Evolutionary conservation across 345 rosid species (phyloP).

Genomic region (Ricinus communis): DNA sequence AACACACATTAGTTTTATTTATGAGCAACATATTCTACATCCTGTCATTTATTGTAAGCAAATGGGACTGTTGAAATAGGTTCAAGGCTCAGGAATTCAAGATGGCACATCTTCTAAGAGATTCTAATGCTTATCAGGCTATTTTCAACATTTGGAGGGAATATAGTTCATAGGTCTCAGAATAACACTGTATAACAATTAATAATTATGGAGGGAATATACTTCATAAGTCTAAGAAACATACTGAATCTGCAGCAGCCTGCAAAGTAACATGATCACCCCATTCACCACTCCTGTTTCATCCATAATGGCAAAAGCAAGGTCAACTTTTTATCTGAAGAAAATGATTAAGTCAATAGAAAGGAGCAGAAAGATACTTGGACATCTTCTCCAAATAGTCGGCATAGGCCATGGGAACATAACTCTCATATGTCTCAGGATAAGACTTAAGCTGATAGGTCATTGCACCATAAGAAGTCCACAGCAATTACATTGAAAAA

Average conservation of each 20-base stretch:
- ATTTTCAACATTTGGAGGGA: too few relatives aligned
- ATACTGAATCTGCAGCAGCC: slow-evolving; percentile 78
- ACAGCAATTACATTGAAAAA: neutral
- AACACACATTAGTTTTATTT: neutral
- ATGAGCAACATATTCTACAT: neutral
- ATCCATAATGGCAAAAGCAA: slow-evolving; percentile 22
- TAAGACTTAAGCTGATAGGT: slow-evolving; percentile 59
- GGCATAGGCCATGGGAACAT: slow-evolving; percentile 76
- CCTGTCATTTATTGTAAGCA: neutral
- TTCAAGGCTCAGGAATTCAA: neutral
- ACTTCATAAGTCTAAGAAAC: slow-evolving; percentile 2
- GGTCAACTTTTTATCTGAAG: slow-evolving; percentile 15
- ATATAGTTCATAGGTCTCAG: neutral
- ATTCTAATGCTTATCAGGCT: neutral
- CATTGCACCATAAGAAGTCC: slow-evolving; percentile 2
- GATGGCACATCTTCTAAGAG: neutral
- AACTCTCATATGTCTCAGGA: slow-evolving; percentile 64
- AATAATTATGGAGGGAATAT: neutral
- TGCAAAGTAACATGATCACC: slow-evolving; percentile 76
- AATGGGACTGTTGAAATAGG: neutral
- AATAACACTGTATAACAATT: neutral
- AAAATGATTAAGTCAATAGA: slow-evolving; percentile 6
- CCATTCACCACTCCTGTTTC: slow-evolving; percentile 70
- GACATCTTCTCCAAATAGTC: slow-evolving; percentile 74
- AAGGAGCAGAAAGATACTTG: slow-evolving; percentile 35